Percentiles rank a stretch among this genome's conserved stretches.
Conservation (phyloP, 2,329 filamentous ascomycete species). For the Fusarium sarcochroum region DNA sequence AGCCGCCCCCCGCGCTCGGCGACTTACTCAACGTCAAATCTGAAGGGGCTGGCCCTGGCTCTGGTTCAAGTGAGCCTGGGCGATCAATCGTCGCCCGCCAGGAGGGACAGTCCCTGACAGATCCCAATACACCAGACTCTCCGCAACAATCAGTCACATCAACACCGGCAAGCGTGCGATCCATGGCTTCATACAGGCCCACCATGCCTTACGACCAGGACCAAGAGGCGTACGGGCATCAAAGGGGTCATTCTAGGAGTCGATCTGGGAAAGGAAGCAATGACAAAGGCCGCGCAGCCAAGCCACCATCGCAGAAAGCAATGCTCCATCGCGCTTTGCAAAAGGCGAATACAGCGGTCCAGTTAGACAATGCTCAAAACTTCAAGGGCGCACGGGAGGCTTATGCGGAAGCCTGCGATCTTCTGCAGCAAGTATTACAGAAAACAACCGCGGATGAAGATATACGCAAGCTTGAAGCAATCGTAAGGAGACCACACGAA, state of each 20-base stretch:
- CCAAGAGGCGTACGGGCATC: conserved; percentile 48
- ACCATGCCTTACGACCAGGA: conserved; percentile 53
- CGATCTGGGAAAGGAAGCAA: conserved; percentile 53
- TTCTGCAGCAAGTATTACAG: conserved; percentile 89
- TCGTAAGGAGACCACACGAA: conserved; percentile 68
- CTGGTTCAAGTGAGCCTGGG: conserved; percentile 45
- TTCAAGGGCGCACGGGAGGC: conserved; percentile 92
- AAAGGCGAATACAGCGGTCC: conserved; percentile 95
- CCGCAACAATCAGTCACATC: conserved; percentile 37
- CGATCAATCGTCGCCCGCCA: conserved; percentile 43
- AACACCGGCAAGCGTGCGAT: conserved; percentile 30
- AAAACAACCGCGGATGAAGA: conserved; percentile 90
- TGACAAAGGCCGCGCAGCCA: conserved; percentile 52
- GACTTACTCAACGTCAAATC: conserved; percentile 40
- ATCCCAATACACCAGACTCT: conserved; percentile 27
- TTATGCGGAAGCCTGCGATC: conserved; percentile 89
- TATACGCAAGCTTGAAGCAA: conserved; percentile 89
- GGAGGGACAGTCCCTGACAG: conserved; percentile 50
- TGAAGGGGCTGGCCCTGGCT: conserved; percentile 50
- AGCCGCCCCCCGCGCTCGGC: conserved; percentile 39
- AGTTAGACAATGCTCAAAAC: conserved; percentile 96
- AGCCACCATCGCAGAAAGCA: conserved; percentile 84
- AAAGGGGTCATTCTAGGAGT: conserved; percentile 51
- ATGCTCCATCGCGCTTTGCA: conserved; percentile 97
- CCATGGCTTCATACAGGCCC: conserved; percentile 20